Conservation (phyloP, 2,329 filamentous ascomycete species). For the Colletotrichum siamense region DNA sequence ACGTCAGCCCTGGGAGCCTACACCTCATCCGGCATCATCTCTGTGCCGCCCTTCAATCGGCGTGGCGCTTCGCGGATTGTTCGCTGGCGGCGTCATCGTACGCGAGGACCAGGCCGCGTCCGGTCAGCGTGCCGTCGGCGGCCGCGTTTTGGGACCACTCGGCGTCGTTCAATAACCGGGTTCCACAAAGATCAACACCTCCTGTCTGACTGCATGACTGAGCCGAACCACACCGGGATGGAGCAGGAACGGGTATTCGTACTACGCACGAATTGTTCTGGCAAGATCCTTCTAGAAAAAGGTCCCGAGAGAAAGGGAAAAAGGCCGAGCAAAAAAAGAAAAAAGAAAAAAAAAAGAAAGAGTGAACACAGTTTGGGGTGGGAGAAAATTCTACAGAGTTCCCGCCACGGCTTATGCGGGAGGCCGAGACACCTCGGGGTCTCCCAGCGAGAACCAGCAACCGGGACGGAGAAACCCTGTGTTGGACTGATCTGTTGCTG, state of each 20-base stretch:
- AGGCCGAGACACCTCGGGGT: neutral
- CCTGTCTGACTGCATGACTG: constrained; percentile 4
- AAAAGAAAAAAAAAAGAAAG: neutral
- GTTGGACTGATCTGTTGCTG: neutral
- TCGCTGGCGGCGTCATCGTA: neutral
- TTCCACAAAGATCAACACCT: constrained; percentile 10
- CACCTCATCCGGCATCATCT: neutral
- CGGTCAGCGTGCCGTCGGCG: neutral
- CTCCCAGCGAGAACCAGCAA: neutral
- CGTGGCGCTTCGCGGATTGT: neutral
- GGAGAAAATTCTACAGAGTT: neutral
- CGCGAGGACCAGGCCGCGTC: neutral
- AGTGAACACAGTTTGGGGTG: neutral
- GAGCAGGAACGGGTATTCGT: neutral
- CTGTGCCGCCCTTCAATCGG: neutral
- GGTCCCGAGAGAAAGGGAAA: neutral
- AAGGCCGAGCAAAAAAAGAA: neutral
- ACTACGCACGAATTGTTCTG: neutral
- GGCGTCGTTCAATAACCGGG: neutral
- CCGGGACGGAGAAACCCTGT: neutral
- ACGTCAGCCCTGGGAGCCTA: neutral
- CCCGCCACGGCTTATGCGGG: neutral
- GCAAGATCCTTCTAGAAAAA: neutral
- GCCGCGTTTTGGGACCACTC: neutral
- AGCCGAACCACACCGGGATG: neutral